These are phyloP conservation scores for Dendrocalamus latiflorus DNA, from an alignment of 202 grass and related monocot species.

Conservation along the genomic window DNA sequence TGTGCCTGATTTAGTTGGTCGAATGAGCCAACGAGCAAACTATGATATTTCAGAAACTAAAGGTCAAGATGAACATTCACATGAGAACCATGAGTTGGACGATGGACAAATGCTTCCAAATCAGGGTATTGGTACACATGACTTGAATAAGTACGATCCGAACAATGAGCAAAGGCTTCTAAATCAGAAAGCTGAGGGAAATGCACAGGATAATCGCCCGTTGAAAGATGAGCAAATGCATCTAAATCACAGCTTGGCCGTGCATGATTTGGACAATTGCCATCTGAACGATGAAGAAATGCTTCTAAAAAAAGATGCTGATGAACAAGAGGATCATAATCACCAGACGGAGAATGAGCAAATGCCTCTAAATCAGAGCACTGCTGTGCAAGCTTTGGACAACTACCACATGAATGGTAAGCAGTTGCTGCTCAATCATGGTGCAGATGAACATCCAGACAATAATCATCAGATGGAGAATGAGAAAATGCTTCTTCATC, in stretches of 20 bases:
- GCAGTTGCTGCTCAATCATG: neutral
- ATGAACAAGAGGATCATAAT: neutral
- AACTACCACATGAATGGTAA: neutral
- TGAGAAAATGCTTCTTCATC: slow-evolving; percentile 10
- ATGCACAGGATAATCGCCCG: slow-evolving; percentile 1
- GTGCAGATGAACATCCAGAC: neutral
- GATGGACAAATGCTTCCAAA: slow-evolving; percentile 20
- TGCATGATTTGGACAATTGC: neutral
- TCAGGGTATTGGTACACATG: slow-evolving; percentile 1
- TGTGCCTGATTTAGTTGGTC: slow-evolving; percentile 22
- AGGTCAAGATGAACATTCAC: slow-evolving; percentile 14
- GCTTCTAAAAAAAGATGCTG: slow-evolving; percentile 14
- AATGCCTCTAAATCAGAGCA: slow-evolving; percentile 6
- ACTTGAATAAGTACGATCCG: neutral
- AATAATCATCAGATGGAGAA: neutral
- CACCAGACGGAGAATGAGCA: slow-evolving; percentile 13
- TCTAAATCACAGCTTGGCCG: neutral
- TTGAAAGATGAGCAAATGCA: slow-evolving; percentile 1
- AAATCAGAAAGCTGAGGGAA: neutral
- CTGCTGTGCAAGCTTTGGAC: neutral
- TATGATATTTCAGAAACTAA: slow-evolving; percentile 22
- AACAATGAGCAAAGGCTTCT: slow-evolving; percentile 6
- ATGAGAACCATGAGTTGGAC: neutral
- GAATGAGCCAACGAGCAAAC: neutral
- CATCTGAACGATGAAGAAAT: slow-evolving; percentile 6